Evolutionary conservation across 2,329 filamentous ascomycete species (phyloP), one percentile per base, ranked within the genome.

Genomic region (Alternaria triticina): DNA sequence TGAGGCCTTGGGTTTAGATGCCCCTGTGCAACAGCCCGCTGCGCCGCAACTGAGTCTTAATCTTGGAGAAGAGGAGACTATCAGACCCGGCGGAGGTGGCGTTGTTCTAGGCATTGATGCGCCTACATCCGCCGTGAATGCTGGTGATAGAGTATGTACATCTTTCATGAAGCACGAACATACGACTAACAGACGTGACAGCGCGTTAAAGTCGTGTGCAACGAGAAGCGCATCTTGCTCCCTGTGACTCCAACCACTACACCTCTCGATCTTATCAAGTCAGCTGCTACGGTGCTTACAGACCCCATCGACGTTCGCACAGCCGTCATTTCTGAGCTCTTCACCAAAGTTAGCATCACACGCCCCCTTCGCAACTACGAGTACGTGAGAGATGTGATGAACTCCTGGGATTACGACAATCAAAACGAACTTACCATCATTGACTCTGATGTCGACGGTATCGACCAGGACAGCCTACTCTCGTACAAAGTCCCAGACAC

Each of bases 311-410:
- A 90, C 65, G 85, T 89, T 0, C 82, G 86, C 11, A 87, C 85
- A 12, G 91, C 90, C 56, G 85, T 96, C n/a, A 78, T 97, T 11
- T 80, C 94, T 17, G 95, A 98, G 78, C 88, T 86, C 20, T 97
- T 94, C 77, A 82, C 85, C 20, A 86, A 89, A 47, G 86, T 96
- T 1, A 93, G 93, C 28, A 84, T 98, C 2, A 92, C 96, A 77
- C 89, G 95, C 43, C 91, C 92, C 1, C 82, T 98, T 25, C 90
- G 95, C 44, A 90, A 89, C 43, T 97, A 97, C 76, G 95, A 98
- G 81, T 89, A 88, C 65, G 87, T 98, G 30, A 88, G 93, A 63
- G 93, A 97, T 73, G 88, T 97, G 22, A 87, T 97, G 86, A 96
- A 97, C 77, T 96, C 94, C 0, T 98, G 95, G 95, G 92, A 97